A percentile compares a stretch with the other conserved stretches of the same genome.
phyloP scores from a whole-genome alignment of 345 rosid species.

The Arabis hirsuta region DNA sequence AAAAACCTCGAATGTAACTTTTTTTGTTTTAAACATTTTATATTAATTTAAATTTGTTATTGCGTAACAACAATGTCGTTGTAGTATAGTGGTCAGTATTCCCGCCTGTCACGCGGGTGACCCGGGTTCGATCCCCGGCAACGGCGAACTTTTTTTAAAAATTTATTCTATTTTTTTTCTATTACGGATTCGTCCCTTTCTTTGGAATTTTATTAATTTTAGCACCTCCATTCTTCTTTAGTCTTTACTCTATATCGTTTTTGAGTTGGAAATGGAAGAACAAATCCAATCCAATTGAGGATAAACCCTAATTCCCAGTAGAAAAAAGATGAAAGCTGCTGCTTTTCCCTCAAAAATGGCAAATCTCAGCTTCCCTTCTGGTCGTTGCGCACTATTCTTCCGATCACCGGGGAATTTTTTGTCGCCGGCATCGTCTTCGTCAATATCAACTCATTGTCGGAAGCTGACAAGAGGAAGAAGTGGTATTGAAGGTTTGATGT shows the following conservation, averaged over 20 bases:
- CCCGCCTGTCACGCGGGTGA: slow-evolving; percentile 98
- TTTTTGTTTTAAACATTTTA: no score
- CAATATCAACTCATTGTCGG: slow-evolving; percentile 26
- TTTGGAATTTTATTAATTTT: background rate
- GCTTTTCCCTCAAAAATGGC: slow-evolving; percentile 31
- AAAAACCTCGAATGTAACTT: no score
- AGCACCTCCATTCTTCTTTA: background rate
- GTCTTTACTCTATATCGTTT: background rate
- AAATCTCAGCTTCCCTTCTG: slow-evolving; percentile 34
- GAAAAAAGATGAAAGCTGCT: slow-evolving; percentile 35
- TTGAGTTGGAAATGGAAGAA: background rate
- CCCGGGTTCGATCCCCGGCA: slow-evolving; percentile 99
- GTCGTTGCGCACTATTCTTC: slow-evolving; percentile 6
- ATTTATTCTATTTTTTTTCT: background rate
- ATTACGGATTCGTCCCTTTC: background rate
- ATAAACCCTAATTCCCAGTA: slow-evolving; percentile 31
- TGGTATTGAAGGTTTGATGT: slow-evolving; percentile 28
- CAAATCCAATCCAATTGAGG: slow-evolving; percentile 22
- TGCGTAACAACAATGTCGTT: slow-evolving; percentile 52
- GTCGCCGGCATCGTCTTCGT: slow-evolving; percentile 12
- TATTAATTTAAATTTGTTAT: no score
- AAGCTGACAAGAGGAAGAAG: slow-evolving; percentile 24
- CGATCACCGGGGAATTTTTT: slow-evolving; percentile 17
- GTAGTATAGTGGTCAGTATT: slow-evolving; percentile 97
- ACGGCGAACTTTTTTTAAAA: slow-evolving; percentile 46